These are phyloP conservation scores for Neurospora sp. DNA, from an alignment of 495 filamentous ascomycete species.

Conservation along the genomic window DNA sequence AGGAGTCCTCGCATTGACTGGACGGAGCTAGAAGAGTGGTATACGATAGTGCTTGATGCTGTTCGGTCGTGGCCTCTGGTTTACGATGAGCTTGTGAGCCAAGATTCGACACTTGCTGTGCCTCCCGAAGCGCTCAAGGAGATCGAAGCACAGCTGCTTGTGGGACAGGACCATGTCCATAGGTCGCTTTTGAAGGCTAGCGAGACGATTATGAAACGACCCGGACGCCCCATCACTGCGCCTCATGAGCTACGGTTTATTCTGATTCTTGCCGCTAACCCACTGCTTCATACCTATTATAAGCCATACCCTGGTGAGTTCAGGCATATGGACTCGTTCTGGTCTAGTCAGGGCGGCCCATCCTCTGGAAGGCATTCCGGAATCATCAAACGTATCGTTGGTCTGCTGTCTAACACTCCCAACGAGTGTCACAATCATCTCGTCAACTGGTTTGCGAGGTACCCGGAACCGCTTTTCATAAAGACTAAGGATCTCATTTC, in stretches of 20 bases:
- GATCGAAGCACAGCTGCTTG: slow-evolving; percentile 51
- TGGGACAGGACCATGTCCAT: slow-evolving; percentile 59
- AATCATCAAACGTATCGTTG: slow-evolving; percentile 78
- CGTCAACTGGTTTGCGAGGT: slow-evolving; percentile 76
- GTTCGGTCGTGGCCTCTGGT: slow-evolving; percentile 42
- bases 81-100: slow-evolving; percentile 38
- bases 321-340: slow-evolving; percentile 11
- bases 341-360: slow-evolving; percentile 6
- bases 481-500: slow-evolving; percentile 64
- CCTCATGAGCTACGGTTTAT: slow-evolving; percentile 71
- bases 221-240: slow-evolving; percentile 56
- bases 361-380: slow-evolving; percentile 56
- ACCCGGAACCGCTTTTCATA: slow-evolving; percentile 57
- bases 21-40: slow-evolving; percentile 63
- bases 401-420: slow-evolving; percentile 65
- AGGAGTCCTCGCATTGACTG: slow-evolving; percentile 70
- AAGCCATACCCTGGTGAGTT: slow-evolving; percentile 26
- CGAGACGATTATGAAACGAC: slow-evolving; percentile 78
- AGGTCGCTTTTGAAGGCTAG: slow-evolving; percentile 68
- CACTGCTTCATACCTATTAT: slow-evolving; percentile 48
- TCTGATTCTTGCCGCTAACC: slow-evolving; percentile 77
- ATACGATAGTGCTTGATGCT: slow-evolving; percentile 55
- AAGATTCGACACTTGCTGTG: slow-evolving; percentile 10
- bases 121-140: slow-evolving; percentile 28
- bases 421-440: slow-evolving; percentile 71